These are phyloP conservation scores for Adansonia madagascariensis DNA, from an alignment of 441 rosid species.

Conservation along the genomic window DNA sequence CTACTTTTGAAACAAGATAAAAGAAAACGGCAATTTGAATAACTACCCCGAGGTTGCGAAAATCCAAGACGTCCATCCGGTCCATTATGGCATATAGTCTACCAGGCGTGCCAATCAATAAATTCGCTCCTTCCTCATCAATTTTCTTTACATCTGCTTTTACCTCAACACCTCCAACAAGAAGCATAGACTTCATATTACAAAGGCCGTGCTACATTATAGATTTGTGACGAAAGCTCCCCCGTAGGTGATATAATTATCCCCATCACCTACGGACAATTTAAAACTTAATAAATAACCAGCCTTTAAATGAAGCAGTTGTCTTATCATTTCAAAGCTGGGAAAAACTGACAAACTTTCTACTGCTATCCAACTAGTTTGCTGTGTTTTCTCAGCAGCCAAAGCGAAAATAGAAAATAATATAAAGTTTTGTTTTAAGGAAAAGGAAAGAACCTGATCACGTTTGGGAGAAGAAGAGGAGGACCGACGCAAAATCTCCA, in stretches of 20 bases:
- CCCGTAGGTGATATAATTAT: slow-evolving; percentile 88
- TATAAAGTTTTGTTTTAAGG: background rate
- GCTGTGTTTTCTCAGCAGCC: background rate
- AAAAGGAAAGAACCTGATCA: slow-evolving; percentile 51
- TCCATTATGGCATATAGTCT: slow-evolving; percentile 87
- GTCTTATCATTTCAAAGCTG: background rate
- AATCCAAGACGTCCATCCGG: slow-evolving; percentile 71
- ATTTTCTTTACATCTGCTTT: slow-evolving; percentile 73
- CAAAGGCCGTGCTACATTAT: slow-evolving; percentile 69
- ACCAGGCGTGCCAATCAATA: slow-evolving; percentile 95
- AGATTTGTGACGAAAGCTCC: slow-evolving; percentile 84
- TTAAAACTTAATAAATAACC: background rate
- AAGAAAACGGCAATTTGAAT: slow-evolving; percentile 18
- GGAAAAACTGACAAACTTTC: background rate
- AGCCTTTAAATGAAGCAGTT: background rate
- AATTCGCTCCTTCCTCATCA: slow-evolving; percentile 77
- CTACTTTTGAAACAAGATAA: background rate
- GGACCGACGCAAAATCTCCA: slow-evolving; percentile 74
- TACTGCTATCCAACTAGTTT: background rate
- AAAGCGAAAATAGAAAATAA: slow-evolving; percentile 16
- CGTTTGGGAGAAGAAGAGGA: slow-evolving; percentile 61
- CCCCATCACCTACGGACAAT: slow-evolving; percentile 68
- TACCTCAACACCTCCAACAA: slow-evolving; percentile 89
- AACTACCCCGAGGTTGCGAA: slow-evolving; percentile 76
- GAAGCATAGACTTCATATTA: slow-evolving; percentile 67